Conservation (phyloP, 495 filamentous ascomycete genomes). For the Pyrenopolyporus hunteri region DNA sequence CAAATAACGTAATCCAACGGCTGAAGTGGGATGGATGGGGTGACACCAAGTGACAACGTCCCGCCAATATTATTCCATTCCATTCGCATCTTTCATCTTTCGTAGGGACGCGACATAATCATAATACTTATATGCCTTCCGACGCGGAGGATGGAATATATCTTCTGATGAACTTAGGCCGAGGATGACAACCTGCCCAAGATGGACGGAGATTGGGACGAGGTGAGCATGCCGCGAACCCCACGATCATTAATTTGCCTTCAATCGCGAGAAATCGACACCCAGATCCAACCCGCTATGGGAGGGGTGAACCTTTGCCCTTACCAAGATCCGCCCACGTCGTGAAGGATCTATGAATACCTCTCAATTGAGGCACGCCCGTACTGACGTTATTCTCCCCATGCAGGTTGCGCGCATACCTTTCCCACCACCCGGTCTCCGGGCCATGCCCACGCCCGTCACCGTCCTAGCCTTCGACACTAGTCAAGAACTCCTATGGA, state of each 20-base stretch:
- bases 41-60: too few relatives aligned
- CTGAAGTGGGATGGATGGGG: conserved; percentile 19
- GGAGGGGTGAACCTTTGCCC: too few relatives aligned
- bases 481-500: conserved; percentile 87
- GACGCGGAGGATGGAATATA: conserved; percentile 1
- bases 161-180: conserved; percentile 15
- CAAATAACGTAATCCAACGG: conserved; percentile 2
- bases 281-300: not conserved
- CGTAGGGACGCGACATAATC: conserved; percentile 10
- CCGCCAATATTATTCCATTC: conserved; percentile 6
- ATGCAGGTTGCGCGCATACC: conserved; percentile 71
- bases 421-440: conserved; percentile 68
- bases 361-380: too few relatives aligned
- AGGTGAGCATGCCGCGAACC: conserved; percentile 54
- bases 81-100: conserved; percentile 16
- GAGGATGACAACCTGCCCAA: conserved; percentile 40
- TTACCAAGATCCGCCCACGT: too few relatives aligned
- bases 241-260: conserved; percentile 3
- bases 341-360: too few relatives aligned
- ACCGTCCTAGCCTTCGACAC: conserved; percentile 85
- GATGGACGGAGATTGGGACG: conserved; percentile 69
- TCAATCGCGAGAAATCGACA: not conserved
- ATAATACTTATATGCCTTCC: not conserved
- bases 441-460: conserved; percentile 67
- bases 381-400: conserved; percentile 10